Evolutionary conservation across 805 yeast species (phyloP).

Genomic region (Candida dajiaensis): DNA sequence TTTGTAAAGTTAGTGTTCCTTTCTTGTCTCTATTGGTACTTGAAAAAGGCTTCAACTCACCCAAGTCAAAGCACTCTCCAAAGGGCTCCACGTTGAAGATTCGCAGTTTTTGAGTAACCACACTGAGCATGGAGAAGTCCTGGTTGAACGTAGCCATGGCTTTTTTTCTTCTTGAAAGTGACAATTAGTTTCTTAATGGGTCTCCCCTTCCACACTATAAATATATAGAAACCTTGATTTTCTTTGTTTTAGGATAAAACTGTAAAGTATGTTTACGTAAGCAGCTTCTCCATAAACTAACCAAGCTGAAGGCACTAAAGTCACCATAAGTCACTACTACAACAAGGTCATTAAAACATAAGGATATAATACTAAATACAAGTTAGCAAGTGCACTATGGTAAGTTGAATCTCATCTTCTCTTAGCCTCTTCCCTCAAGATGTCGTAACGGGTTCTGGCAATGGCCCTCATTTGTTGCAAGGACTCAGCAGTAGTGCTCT

Average conservation of each 20-base stretch:
- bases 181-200: not conserved
- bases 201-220: too few species aligned
- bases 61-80: conserved; percentile 56
- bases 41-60: conserved; percentile 15
- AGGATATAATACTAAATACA: not conserved
- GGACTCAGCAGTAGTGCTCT: conserved; percentile 27
- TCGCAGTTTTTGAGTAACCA: conserved; percentile 64
- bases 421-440: conserved; percentile 19
- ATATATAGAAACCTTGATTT: too few species aligned
- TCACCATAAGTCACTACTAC: too few species aligned
- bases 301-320: too few species aligned
- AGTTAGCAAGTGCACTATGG: too few species aligned
- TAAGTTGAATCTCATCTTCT: too few species aligned
- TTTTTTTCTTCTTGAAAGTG: not conserved
- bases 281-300: not conserved
- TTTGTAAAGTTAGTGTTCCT: not conserved
- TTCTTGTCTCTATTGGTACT: not conserved
- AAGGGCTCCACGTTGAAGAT: conserved; percentile 88
- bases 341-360: not conserved
- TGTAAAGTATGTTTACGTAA: too few species aligned
- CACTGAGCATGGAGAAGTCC: conserved; percentile 54
- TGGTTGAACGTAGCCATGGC: conserved; percentile 46
- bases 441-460: conserved; percentile 34
- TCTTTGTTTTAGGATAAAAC: too few species aligned
- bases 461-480: conserved; percentile 35